Evolutionary conservation across 2,329 filamentous ascomycete species (phyloP), one percentile per base, ranked within the genome.

Genomic region (Xylaria digitata): DNA sequence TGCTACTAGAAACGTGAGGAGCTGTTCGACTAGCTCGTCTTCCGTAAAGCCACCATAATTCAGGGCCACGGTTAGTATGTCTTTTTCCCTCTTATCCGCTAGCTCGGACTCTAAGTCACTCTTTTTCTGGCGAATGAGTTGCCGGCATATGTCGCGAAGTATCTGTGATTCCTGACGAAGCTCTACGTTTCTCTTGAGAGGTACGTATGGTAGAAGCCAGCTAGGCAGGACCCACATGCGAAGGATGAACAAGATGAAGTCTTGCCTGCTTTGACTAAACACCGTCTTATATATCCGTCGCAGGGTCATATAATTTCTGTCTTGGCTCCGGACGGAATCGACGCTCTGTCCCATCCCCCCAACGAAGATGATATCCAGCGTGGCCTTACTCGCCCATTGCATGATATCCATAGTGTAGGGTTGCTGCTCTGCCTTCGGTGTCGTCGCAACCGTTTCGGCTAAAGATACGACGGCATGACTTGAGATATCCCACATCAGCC

Each of bases 1-100:
- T 0, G 69, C 67, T 4, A 53, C 69, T 2, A 71, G 30, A 15
- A 71, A 71, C 0, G 69, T 71, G 58, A 71, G 58, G 5, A 70
- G 59, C 57, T 71, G 69, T 32, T 71, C 67, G 34, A 71, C 56
- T 9, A 71, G 69, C 37, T 70, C 67, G 17, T 70, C 67, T 46
- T 71, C 69, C 7, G 67, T 66, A 26, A 71, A 70, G 17, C 65
- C 67, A 26, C 69, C 69, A 7, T 70, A 68, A 1, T 65, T 68
- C 19, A 71, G 62, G 11, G 69, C 65, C 9, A 71, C 69, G 1
- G 69, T 70, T 13, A 71, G 30, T 49, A 71, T 71, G 40, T 71
- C 65, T 30, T 65, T 69, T 34, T 71, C 69, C 40, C 54, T 57
- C 50, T 61, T 59, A 58, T 69, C 64, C 6, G 64, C 64, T 4